phyloP scores from a whole-genome alignment of 345 rosid genomes.

The Brassica juncea region DNA sequence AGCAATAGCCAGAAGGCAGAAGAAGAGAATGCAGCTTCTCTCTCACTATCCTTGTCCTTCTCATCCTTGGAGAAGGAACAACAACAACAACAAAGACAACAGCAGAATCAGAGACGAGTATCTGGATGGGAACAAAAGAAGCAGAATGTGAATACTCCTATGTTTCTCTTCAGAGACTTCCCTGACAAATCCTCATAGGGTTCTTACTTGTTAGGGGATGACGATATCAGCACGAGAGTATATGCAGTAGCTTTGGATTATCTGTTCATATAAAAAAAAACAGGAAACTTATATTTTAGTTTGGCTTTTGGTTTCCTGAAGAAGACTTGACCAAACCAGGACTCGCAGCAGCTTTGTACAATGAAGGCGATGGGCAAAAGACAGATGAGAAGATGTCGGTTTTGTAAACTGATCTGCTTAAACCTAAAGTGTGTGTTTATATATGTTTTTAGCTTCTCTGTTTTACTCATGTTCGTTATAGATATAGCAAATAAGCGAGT shows the following conservation, averaged over 20 bases:
- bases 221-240: not conserved
- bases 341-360: not conserved
- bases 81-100: constrained; percentile 41
- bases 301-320: not conserved
- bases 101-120: constrained; percentile 23
- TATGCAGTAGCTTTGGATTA: not conserved
- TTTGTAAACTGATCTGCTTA: not conserved
- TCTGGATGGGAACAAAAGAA: constrained; percentile 57
- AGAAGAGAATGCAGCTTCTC: constrained; percentile 55
- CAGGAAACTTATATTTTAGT: not conserved
- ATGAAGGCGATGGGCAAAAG: not conserved
- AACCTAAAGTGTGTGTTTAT: constrained; percentile 11
- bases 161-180: constrained; percentile 59
- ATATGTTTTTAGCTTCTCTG: not conserved
- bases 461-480: not conserved
- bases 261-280: not conserved
- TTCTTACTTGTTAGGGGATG: not conserved
- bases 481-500: not conserved
- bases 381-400: not conserved
- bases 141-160: constrained; percentile 63
- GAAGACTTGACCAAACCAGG: not conserved
- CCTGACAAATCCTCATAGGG: constrained; percentile 45
- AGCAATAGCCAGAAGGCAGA: constrained; percentile 41
- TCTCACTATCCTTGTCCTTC: constrained; percentile 78
- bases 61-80: constrained; percentile 59